Percentiles rank a stretch among this genome's conserved stretches.
Conservation (phyloP, 2,329 filamentous ascomycete species). For the Pseudogymnoascus sp. region DNA sequence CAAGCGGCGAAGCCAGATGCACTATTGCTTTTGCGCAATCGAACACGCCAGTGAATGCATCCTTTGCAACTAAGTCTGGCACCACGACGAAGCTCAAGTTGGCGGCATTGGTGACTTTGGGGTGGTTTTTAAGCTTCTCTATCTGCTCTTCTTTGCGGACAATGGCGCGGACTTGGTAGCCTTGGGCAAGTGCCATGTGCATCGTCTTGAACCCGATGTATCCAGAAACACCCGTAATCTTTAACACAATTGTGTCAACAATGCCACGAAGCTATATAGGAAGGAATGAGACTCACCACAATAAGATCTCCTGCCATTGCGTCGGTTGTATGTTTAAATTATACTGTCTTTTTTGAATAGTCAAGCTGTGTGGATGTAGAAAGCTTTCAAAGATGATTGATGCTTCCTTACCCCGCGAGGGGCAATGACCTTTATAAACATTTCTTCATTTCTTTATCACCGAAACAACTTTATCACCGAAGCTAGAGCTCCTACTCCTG, state of each 20-base stretch:
- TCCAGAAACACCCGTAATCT: conserved; percentile 20
- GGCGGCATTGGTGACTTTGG: background rate
- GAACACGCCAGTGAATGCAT: background rate
- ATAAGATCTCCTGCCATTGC: conserved; percentile 14
- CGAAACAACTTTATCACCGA: background rate
- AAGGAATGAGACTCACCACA: conserved; percentile 6
- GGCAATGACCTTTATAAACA: background rate
- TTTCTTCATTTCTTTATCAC: background rate
- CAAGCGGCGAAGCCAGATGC: conserved; percentile 1
- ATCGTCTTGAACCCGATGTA: conserved; percentile 16
- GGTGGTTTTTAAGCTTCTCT: background rate
- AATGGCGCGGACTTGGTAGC: conserved; percentile 5
- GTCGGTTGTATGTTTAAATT: background rate
- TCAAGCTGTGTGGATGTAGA: background rate
- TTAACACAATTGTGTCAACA: background rate
- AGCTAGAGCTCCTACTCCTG: background rate
- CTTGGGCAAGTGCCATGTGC: conserved; percentile 1
- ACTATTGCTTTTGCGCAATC: background rate
- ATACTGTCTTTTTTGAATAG: too few relatives aligned
- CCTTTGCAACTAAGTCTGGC: background rate
- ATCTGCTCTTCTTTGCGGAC: background rate
- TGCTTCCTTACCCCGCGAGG: background rate
- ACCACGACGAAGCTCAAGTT: background rate
- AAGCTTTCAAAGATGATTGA: background rate
- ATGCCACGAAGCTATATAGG: background rate